phyloP scores from a whole-genome alignment of 371 early-diverging fungal species.

The Conidiobolus incongruus region DNA sequence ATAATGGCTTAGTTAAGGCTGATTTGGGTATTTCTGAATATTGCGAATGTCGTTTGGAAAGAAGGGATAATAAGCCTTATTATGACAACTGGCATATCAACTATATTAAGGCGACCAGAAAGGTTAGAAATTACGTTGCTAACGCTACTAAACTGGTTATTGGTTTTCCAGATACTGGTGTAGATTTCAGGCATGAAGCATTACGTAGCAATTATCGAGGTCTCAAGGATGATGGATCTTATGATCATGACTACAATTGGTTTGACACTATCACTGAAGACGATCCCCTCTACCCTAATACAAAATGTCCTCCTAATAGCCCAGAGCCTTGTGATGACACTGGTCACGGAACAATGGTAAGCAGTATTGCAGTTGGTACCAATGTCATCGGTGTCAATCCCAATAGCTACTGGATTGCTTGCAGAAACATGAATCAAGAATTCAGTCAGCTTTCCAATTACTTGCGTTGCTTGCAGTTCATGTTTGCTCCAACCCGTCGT shows the following conservation, averaged over 20 bases:
- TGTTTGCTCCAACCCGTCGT: not conserved
- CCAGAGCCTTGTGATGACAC: not conserved
- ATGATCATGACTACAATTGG: slow-evolving; percentile 1
- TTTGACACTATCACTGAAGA: slow-evolving; percentile 2
- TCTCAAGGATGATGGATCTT: not conserved
- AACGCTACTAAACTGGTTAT: not conserved
- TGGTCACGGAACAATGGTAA: not conserved
- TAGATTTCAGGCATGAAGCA: not conserved
- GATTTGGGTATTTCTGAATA: no score
- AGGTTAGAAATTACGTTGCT: no score
- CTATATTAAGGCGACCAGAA: no score
- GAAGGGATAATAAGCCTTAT: no score
- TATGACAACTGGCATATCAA: no score
- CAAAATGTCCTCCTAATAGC: no score
- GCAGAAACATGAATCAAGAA: not conserved
- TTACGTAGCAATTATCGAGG: not conserved
- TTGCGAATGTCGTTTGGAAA: no score
- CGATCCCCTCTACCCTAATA: no score
- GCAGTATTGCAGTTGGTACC: not conserved
- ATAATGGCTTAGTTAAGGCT: no score
- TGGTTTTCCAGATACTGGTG: slow-evolving; percentile 1
- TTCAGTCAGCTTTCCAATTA: no score
- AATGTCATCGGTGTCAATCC: not conserved
- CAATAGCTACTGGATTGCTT: not conserved
- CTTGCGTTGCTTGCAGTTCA: not conserved